A percentile compares a stretch with the other conserved stretches of the same genome.
phyloP scores from a whole-genome alignment of 2,329 filamentous ascomycete species.

The Calonectria fujianensis region DNA sequence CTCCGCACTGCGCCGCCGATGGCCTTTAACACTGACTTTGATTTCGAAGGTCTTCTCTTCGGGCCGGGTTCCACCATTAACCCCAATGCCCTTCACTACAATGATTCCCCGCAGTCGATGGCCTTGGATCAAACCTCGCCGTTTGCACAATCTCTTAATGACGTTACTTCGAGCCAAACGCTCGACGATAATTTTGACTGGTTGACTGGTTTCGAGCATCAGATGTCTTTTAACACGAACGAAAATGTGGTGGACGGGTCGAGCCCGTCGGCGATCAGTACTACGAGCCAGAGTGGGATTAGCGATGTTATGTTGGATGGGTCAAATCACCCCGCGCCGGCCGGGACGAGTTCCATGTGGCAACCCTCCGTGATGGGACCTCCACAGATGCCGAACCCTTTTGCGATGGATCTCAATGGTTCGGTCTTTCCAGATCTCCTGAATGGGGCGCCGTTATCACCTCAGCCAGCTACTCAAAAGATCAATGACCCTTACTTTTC shows the following conservation, averaged over 20 bases:
- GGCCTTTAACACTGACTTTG: constrained; percentile 75
- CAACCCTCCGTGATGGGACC: constrained; percentile 81
- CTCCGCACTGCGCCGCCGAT: constrained; percentile 86
- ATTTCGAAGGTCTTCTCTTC: constrained; percentile 76
- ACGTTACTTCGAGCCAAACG: constrained; percentile 74
- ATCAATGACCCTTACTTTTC: constrained; percentile 86
- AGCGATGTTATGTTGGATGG: constrained; percentile 95
- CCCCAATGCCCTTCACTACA: constrained; percentile 87
- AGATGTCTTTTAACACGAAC: constrained; percentile 81
- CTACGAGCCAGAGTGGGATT: constrained; percentile 91
- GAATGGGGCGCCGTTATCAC: constrained; percentile 83
- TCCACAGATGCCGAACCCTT: constrained; percentile 80
- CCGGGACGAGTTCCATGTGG: constrained; percentile 78
- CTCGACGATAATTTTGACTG: constrained; percentile 89
- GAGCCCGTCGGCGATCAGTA: constrained; percentile 96
- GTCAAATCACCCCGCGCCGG: constrained; percentile 77
- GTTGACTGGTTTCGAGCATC: constrained; percentile 86
- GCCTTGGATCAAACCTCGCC: constrained; percentile 77
- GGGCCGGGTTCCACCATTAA: constrained; percentile 80
- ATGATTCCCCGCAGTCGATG: constrained; percentile 82
- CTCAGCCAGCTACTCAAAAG: constrained; percentile 83
- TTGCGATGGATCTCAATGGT: constrained; percentile 83
- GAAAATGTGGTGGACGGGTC: constrained; percentile 93
- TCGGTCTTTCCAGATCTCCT: constrained; percentile 86
- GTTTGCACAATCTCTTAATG: constrained; percentile 74